These are phyloP conservation scores for Ogataea polymorpha DNA, from an alignment of 805 yeast genomes.

Conservation along the genomic window DNA sequence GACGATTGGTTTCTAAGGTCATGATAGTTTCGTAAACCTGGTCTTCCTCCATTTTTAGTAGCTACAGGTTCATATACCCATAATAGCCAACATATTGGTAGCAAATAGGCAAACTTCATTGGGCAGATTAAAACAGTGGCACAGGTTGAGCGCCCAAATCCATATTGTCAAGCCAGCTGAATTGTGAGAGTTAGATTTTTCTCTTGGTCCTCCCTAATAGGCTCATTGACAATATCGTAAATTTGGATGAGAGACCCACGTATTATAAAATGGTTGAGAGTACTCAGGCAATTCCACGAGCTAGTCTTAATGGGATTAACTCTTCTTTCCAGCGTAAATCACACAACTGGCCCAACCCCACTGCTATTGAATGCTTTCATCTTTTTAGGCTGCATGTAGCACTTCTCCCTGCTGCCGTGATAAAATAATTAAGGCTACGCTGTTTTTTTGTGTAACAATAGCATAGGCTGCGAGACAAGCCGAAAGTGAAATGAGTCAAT, in stretches of 20 bases:
- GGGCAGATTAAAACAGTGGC: conserved; percentile 73
- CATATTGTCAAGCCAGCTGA: conserved; percentile 28
- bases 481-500: too few species aligned
- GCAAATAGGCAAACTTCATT: conserved; percentile 47
- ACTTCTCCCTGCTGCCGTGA: conserved; percentile 71
- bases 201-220: conserved; percentile 17
- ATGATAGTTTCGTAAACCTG: conserved; percentile 58
- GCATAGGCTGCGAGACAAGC: too few species aligned
- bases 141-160: conserved; percentile 63
- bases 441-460: conserved; percentile 29
- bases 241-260: conserved; percentile 5
- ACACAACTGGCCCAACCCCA: conserved; percentile 65
- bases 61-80: conserved; percentile 57
- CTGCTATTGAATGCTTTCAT: conserved; percentile 49
- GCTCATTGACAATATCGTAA: conserved; percentile 19
- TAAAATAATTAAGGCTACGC: conserved; percentile 72
- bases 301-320: conserved; percentile 18
- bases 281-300: neutral
- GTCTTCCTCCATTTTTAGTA: conserved; percentile 66
- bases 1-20: conserved; percentile 61
- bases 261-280: neutral
- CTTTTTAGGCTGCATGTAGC: conserved; percentile 50
- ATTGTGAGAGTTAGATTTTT: conserved; percentile 17
- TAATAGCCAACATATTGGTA: conserved; percentile 59
- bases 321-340: conserved; percentile 45